Conservation (phyloP, 208 protist species). For the Angomonas deanei region DNA sequence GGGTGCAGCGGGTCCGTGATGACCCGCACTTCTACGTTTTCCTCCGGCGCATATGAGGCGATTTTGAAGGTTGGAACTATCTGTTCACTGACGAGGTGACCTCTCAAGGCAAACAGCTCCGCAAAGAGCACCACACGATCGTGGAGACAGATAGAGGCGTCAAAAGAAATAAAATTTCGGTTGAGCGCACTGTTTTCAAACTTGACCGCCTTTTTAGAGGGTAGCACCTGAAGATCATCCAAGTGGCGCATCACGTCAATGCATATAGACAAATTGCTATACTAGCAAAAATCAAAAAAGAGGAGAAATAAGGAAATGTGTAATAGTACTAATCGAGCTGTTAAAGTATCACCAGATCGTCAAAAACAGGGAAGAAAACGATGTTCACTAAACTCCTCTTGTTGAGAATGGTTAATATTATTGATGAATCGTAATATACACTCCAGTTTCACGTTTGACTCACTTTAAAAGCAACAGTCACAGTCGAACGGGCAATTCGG, state of each 20-base stretch:
- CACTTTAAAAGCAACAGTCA: conserved; percentile 77
- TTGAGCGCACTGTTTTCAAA: conserved; percentile 41
- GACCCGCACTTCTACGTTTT: conserved; percentile 77
- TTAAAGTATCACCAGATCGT: too few species aligned
- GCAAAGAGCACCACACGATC: conserved; percentile 65
- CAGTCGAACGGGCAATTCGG: conserved; percentile 90
- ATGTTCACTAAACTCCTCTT: too few species aligned
- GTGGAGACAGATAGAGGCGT: conserved; percentile 59
- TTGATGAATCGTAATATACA: too few species aligned
- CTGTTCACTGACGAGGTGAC: conserved; percentile 28
- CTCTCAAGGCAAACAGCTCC: conserved; percentile 47
- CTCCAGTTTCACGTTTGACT: too few species aligned
- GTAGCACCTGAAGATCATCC: conserved; percentile 30
- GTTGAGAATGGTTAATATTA: too few species aligned
- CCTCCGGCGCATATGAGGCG: conserved; percentile 55
- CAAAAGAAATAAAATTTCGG: conserved; percentile 74
- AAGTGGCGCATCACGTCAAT: conserved; percentile 12
- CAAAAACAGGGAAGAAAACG: too few species aligned
- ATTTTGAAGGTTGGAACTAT: conserved; percentile 31
- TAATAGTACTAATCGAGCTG: too few species aligned
- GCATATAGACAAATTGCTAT: not conserved
- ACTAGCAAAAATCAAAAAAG: too few species aligned
- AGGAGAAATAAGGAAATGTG: too few species aligned
- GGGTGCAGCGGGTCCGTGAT: conserved; percentile 73
- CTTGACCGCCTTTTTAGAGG: conserved; percentile 69